phyloP scores from a whole-genome alignment of 306 rosid species.

The Luffa aegyptiaca region DNA sequence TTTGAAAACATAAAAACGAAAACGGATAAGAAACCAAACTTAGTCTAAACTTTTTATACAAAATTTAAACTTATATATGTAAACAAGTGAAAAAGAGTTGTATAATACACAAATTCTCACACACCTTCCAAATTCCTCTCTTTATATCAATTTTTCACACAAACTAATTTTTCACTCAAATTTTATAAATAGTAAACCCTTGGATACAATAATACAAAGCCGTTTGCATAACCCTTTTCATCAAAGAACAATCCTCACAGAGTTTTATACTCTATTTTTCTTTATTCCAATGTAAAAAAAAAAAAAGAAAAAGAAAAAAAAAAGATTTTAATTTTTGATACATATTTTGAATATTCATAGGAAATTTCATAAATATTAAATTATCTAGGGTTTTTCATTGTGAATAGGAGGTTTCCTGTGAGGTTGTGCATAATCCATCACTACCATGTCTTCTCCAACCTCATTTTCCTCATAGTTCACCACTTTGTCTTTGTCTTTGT shows the following conservation, averaged over 20 bases:
- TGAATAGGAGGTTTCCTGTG: constrained; percentile 91
- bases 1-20: no score
- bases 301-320: background rate
- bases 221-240: background rate
- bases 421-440: constrained; percentile 71
- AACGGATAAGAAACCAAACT: no score
- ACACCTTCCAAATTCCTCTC: background rate
- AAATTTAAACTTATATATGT: no score
- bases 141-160: background rate
- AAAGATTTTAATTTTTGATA: background rate
- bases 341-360: background rate
- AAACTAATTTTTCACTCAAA: background rate
- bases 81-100: no score
- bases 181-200: background rate
- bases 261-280: background rate
- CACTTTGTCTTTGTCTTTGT: constrained; percentile 21
- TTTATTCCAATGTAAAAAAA: background rate
- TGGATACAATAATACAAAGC: background rate
- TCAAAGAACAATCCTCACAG: background rate
- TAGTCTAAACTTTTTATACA: no score
- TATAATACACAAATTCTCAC: background rate
- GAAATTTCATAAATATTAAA: background rate
- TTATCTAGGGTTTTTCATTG: constrained; percentile 44
- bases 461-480: constrained; percentile 26
- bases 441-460: constrained; percentile 33